These are phyloP conservation scores for Lachnellula cervina DNA, from an alignment of 2,329 filamentous ascomycete species.

Conservation along the genomic window DNA sequence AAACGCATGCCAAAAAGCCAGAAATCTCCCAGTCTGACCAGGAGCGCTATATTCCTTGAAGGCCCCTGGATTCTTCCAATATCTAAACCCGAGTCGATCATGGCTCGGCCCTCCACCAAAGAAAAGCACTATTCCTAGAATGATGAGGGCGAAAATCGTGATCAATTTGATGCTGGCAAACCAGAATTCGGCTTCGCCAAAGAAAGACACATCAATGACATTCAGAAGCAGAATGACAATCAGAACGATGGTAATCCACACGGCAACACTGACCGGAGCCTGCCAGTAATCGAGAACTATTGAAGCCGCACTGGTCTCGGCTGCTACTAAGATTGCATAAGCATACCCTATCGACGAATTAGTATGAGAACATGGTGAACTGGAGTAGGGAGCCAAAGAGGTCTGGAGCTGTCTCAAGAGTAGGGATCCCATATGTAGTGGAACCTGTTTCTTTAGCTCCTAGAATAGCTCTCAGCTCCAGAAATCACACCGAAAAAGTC, in stretches of 20 bases:
- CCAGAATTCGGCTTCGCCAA: slow-evolving; percentile 59
- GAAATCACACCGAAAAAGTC: too few relatives aligned
- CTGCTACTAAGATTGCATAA: slow-evolving; percentile 32
- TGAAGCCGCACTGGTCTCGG: neutral
- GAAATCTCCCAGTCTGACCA: slow-evolving; percentile 60
- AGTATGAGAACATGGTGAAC: too few relatives aligned
- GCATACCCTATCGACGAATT: slow-evolving; percentile 41
- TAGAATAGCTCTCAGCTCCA: too few relatives aligned
- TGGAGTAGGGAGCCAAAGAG: too few relatives aligned
- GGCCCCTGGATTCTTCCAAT: slow-evolving; percentile 62
- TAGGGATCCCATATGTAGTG: too few relatives aligned
- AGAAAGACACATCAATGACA: slow-evolving; percentile 52
- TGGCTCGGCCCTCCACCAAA: slow-evolving; percentile 72
- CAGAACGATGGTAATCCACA: slow-evolving; percentile 36
- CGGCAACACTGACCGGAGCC: neutral
- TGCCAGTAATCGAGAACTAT: slow-evolving; percentile 3
- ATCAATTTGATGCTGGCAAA: slow-evolving; percentile 52
- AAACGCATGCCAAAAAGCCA: slow-evolving; percentile 45
- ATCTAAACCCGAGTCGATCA: slow-evolving; percentile 68
- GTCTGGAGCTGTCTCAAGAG: too few relatives aligned
- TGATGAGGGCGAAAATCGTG: slow-evolving; percentile 56
- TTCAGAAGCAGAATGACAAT: slow-evolving; percentile 38
- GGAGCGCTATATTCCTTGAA: slow-evolving; percentile 61
- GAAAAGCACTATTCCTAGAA: slow-evolving; percentile 70
- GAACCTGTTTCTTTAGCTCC: too few relatives aligned